Evolutionary conservation across 1,284 basidiomycete genomes (phyloP), one percentile per base, ranked within the genome.

Genomic region (Fomitopsis betulina): DNA sequence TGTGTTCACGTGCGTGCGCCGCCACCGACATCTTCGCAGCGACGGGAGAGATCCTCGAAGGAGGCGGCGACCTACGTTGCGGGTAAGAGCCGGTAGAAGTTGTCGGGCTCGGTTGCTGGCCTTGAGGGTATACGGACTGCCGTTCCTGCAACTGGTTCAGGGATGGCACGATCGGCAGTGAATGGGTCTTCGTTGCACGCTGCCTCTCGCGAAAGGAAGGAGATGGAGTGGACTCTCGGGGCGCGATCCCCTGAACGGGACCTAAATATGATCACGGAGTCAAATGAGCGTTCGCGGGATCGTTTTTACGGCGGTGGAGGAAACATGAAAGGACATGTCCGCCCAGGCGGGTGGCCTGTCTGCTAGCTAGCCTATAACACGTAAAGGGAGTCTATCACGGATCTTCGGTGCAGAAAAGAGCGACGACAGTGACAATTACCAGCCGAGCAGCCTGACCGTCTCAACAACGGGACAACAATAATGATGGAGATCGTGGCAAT

Each of bases 151-250:
- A 70, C 60, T 84, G 81, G 66, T 76, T 74, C 45, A 80, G 74
- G 12, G 80, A 78, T 53, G 85, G 82, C 5, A 84, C 81, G 67
- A 82, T 71, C 58, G 85, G 82, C 75, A 87, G 76, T 0, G 85
- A 85, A 63, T 84, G 80, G 1, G 83, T 68, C 64, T 87, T 87
- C 30, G 78, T 68, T 19, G 82, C 75, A 43, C 87, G 78, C 61
- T 79, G 78, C 64, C 83, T 77, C 61, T 87, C 82, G 54, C 81
- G 80, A 66, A 81, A 76, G 30, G 82, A 78, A 38, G 88, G 87
- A 2, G 88, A 89, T 39, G 83, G 84, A 35, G 88, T 88, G 63
- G 80, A 77, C 66, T 90, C 87, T 58, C 86, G 79, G 40, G 79
- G 74, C 13, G 79, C 80, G 39, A 81, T 73, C 68, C 73, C 79